These are phyloP conservation scores for Penicillium taxi DNA, from an alignment of 495 filamentous ascomycete genomes.

Conservation along the genomic window DNA sequence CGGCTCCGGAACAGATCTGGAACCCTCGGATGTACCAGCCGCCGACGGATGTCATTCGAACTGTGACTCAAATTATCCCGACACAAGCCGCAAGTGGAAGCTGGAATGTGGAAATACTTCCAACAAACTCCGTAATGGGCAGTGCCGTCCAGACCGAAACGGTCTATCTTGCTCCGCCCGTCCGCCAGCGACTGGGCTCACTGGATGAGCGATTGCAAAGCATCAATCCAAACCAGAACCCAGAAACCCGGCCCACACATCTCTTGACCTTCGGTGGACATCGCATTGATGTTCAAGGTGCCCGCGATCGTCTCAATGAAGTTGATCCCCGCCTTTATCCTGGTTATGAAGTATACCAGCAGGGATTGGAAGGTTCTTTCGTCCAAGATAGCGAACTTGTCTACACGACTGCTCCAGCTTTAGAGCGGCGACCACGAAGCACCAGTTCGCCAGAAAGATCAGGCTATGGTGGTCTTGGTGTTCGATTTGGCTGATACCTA, in stretches of 20 bases:
- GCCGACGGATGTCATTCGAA: slow-evolving; percentile 2
- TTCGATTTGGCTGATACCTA: slow-evolving; percentile 12
- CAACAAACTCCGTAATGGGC: background rate
- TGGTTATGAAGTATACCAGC: slow-evolving; percentile 24
- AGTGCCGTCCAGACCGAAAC: slow-evolving; percentile 21
- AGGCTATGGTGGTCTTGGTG: slow-evolving; percentile 18
- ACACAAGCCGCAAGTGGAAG: slow-evolving; percentile 14
- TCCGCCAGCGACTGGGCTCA: slow-evolving; percentile 9
- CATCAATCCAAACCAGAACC: slow-evolving; percentile 15
- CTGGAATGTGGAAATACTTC: slow-evolving; percentile 18
- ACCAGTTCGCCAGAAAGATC: slow-evolving; percentile 47
- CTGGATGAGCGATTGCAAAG: slow-evolving; percentile 17
- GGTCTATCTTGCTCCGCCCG: slow-evolving; percentile 9
- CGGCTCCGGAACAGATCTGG: slow-evolving; percentile 30
- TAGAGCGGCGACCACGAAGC: slow-evolving; percentile 32
- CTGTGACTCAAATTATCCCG: slow-evolving; percentile 4
- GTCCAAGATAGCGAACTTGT: slow-evolving; percentile 17
- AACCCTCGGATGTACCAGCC: slow-evolving; percentile 18
- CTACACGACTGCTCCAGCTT: slow-evolving; percentile 13
- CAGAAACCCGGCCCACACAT: slow-evolving; percentile 10
- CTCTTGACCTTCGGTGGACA: slow-evolving; percentile 22
- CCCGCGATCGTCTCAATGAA: slow-evolving; percentile 19
- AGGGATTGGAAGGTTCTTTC: slow-evolving; percentile 29
- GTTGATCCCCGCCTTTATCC: slow-evolving; percentile 13
- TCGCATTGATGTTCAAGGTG: slow-evolving; percentile 28